These are phyloP conservation scores for Immersiporthe knoxdaviesiana DNA, from an alignment of 2,329 filamentous ascomycete species.

Conservation along the genomic window DNA sequence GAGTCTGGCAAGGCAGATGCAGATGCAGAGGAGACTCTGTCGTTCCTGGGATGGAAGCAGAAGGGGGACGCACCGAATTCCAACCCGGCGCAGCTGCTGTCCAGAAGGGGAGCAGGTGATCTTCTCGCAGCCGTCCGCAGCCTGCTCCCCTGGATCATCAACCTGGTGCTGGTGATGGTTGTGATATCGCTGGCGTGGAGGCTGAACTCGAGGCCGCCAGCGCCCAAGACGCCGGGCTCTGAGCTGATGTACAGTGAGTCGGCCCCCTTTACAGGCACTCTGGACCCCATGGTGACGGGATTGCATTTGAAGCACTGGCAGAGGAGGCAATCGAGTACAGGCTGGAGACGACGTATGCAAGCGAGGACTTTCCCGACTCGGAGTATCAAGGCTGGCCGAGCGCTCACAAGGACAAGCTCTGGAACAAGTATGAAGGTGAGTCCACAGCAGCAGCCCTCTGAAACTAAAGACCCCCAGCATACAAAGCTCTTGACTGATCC, in stretches of 20 bases:
- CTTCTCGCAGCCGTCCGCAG: background rate
- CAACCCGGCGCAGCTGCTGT: conserved; percentile 3
- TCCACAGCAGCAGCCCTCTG: background rate
- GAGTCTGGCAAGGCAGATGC: conserved; percentile 2
- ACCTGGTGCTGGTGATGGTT: background rate
- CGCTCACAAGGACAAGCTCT: conserved; percentile 12
- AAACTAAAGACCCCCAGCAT: no score
- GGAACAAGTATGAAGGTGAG: conserved; percentile 23
- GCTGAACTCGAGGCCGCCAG: background rate
- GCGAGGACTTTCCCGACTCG: conserved; percentile 18
- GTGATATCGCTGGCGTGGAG: conserved; percentile 3
- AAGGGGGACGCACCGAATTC: background rate
- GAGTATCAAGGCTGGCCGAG: conserved; percentile 22
- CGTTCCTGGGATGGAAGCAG: conserved; percentile 13
- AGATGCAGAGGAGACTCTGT: conserved; percentile 9
- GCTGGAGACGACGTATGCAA: conserved; percentile 20
- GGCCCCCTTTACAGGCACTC: background rate
- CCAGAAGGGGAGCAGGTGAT: background rate
- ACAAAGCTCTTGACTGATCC: background rate
- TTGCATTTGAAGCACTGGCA: conserved; percentile 7
- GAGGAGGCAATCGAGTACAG: conserved; percentile 20
- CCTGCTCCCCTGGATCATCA: conserved; percentile 20
- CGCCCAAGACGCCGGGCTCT: background rate
- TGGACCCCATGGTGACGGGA: background rate
- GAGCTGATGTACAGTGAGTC: conserved; percentile 21